phyloP scores from a whole-genome alignment of 1,284 basidiomycete genomes.

The Cryptococcus maquisensis region DNA sequence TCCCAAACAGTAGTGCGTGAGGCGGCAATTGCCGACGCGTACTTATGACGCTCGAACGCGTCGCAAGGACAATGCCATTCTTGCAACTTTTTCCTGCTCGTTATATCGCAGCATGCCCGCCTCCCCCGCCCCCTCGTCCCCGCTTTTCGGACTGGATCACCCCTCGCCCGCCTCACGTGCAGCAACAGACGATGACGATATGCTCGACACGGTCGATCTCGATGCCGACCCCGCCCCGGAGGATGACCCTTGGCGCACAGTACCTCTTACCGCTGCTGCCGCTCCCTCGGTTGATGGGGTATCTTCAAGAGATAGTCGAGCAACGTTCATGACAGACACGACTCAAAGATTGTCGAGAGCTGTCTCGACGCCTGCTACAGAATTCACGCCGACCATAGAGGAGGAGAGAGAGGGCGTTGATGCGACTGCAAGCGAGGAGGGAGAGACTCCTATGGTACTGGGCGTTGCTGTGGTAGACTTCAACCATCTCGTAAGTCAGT shows the following conservation, averaged over 20 bases:
- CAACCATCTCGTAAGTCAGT: conserved; percentile 71
- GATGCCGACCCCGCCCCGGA: conserved; percentile 3
- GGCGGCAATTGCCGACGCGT: too few species aligned
- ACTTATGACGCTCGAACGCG: too few species aligned
- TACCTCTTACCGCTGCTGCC: neutral
- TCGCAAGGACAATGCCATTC: too few species aligned
- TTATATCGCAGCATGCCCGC: too few species aligned
- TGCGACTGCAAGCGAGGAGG: conserved; percentile 62
- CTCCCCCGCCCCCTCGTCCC: neutral
- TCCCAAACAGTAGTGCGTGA: too few species aligned
- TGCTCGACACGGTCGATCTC: conserved; percentile 12
- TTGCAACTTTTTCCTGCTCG: neutral
- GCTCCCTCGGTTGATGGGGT: neutral
- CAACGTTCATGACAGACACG: conserved; percentile 5
- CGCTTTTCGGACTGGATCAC: neutral
- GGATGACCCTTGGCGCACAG: conserved; percentile 4
- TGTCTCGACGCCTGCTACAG: conserved; percentile 1
- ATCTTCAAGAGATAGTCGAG: neutral
- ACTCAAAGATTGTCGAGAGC: conserved; percentile 3
- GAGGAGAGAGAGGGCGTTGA: conserved; percentile 56
- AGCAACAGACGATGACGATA: neutral
- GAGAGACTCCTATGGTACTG: conserved; percentile 50
- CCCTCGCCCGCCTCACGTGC: neutral
- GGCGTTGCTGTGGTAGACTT: conserved; percentile 86
- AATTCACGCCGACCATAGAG: conserved; percentile 52